phyloP scores from a whole-genome alignment of 129 eudicot species.

The Lactuca saligna region DNA sequence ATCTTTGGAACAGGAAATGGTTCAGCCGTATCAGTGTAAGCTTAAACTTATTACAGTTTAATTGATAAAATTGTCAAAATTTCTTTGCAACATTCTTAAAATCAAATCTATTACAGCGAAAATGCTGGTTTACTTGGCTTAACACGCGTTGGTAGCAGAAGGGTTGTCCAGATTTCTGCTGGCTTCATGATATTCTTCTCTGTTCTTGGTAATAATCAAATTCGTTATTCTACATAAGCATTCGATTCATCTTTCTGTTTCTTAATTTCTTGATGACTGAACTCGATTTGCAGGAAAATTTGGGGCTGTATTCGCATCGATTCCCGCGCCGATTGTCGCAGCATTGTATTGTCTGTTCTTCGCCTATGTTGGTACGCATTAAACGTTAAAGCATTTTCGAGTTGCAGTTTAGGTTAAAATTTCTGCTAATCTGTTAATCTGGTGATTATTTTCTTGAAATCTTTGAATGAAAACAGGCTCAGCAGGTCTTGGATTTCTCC shows the following conservation, averaged over 20 bases:
- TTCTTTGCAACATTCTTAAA: slow-evolving; percentile 18
- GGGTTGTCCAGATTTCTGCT: slow-evolving; percentile 93
- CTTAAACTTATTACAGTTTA: background rate
- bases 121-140: slow-evolving; percentile 93
- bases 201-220: slow-evolving; percentile 58
- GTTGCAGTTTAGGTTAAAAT: background rate
- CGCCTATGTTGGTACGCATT: slow-evolving; percentile 85
- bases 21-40: slow-evolving; percentile 91
- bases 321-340: slow-evolving; percentile 93
- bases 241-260: background rate
- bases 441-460: background rate
- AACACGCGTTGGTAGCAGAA: slow-evolving; percentile 96
- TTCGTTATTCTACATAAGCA: background rate
- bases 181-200: slow-evolving; percentile 99
- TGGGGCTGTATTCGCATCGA: slow-evolving; percentile 95
- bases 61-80: background rate
- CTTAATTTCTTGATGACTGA: background rate
- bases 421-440: background rate
- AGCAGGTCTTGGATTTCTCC: slow-evolving; percentile 84
- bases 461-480: slow-evolving; percentile 50
- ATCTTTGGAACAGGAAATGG: slow-evolving; percentile 92
- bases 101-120: slow-evolving; percentile 49
- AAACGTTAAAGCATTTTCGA: background rate
- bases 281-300: slow-evolving; percentile 61
- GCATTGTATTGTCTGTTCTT: slow-evolving; percentile 83